Base-by-base conservation (phyloP, 2,329 filamentous ascomycete species). In the Gaeumannomyces tritici region DNA sequence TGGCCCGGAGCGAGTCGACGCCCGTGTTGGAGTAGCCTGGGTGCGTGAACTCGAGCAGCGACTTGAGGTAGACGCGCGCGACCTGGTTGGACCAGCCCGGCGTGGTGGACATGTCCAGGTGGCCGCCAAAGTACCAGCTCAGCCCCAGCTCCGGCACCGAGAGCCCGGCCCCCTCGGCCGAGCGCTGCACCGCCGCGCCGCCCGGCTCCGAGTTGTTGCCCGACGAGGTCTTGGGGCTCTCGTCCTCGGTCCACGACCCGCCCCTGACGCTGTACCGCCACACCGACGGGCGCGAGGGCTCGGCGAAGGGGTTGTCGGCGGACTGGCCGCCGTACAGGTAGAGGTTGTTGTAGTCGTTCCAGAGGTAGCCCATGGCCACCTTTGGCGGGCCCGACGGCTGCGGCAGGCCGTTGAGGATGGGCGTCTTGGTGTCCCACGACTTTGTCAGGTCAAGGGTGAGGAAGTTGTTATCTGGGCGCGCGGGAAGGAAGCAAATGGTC, bases 71-170 rank as follows among this genome's bases (percentile, higher is more conserved):
- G 1, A 91, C 77, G 6, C 89, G 79, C 0, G 77, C 74, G 27
- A 84, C 78, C 61, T 84, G 80, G 60, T 83, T 81, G n/a, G 85
- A 86, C 89, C 89, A 92, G 57, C 69, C 66, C 64, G 66, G 66
- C 1, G 70, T 86, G 5, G 81, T 84, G 13, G 74, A 75, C 69
- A 74, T 70, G 70, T 93, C 89, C 7, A 90, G 75, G 72, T 92
- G 89, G 0, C 89, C 89, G 29, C 89, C 89, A 73, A 93, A 93
- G 71, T 91, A 93, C 79, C 86, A 93, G 35, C 87, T 90, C 58
- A 88, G 75, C 0, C 89, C 89, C 0, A 91, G 74, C 62, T 86
- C 83, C 0, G 88, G 84, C 0, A 92, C 84, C 31, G 85, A 89
- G 18, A 90, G 74, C 0, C 88, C 88, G 13, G 89, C 88, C 8